These are phyloP conservation scores for Xanthoconium stramineum DNA, from an alignment of 768 basidiomycete species.

Conservation along the genomic window DNA sequence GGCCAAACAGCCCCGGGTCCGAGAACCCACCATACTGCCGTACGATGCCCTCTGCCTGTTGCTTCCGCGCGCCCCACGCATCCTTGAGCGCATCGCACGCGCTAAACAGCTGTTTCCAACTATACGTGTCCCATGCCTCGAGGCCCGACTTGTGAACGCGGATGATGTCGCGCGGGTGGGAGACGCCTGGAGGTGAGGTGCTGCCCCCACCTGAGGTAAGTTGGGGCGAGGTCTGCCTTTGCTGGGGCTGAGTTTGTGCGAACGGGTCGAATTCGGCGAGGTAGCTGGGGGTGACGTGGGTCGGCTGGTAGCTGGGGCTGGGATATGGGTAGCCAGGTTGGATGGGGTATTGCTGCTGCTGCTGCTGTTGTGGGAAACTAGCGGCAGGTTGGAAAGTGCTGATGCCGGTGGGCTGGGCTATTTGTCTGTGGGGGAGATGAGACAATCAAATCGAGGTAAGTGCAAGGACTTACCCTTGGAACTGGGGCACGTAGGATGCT, in stretches of 20 bases:
- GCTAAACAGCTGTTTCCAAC: slow-evolving; percentile 69
- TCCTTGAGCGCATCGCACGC: slow-evolving; percentile 62
- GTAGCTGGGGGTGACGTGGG: slow-evolving; percentile 20
- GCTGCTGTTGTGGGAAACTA: slow-evolving; percentile 56
- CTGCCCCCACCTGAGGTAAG: neutral
- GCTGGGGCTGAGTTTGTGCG: slow-evolving; percentile 10
- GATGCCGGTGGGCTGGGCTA: slow-evolving; percentile 32
- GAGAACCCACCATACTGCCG: slow-evolving; percentile 42
- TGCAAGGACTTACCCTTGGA: slow-evolving; percentile 16
- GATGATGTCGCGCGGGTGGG: slow-evolving; percentile 69
- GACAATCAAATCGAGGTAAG: neutral
- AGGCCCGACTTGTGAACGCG: slow-evolving; percentile 63
- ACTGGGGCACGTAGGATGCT: slow-evolving; percentile 25
- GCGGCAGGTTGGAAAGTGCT: slow-evolving; percentile 47
- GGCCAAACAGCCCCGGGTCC: slow-evolving; percentile 27
- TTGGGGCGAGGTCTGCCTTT: neutral
- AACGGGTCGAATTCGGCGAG: slow-evolving; percentile 43
- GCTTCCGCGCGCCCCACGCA: slow-evolving; percentile 61
- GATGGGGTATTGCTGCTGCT: slow-evolving; percentile 35
- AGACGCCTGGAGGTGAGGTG: slow-evolving; percentile 29
- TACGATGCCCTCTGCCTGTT: slow-evolving; percentile 49
- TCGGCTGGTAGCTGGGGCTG: slow-evolving; percentile 27
- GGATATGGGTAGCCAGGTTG: slow-evolving; percentile 22
- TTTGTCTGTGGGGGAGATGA: slow-evolving; percentile 17
- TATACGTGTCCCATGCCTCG: slow-evolving; percentile 65